Evolutionary conservation across 495 filamentous ascomycete species (phyloP).

Genomic region (Melanomma pulvis-pyrius): DNA sequence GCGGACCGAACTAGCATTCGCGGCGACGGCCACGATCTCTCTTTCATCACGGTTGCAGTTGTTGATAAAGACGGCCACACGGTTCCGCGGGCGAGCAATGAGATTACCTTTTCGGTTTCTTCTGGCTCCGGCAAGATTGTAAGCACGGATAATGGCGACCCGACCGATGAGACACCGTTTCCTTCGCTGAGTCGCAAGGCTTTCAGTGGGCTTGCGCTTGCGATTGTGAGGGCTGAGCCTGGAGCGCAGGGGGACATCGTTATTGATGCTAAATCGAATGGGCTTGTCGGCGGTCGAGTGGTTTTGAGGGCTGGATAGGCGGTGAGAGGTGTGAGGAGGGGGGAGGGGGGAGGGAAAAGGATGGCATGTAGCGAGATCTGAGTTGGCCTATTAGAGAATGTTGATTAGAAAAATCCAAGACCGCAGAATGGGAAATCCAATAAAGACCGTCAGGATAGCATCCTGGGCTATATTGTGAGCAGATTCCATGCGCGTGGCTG

Average conservation of each 20-base stretch:
- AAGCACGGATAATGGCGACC: slow-evolving; percentile 54
- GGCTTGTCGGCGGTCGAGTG: too few relatives aligned
- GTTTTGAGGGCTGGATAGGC: too few relatives aligned
- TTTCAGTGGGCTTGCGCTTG: slow-evolving; percentile 51
- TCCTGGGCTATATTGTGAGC: too few relatives aligned
- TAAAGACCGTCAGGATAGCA: too few relatives aligned
- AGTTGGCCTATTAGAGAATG: too few relatives aligned
- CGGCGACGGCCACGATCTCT: slow-evolving; percentile 49
- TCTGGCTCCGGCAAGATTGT: slow-evolving; percentile 49
- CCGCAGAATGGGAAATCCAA: too few relatives aligned
- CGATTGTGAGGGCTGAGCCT: slow-evolving; percentile 44
- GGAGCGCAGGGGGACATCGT: slow-evolving; percentile 43
- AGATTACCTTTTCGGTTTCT: slow-evolving; percentile 47
- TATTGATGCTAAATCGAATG: slow-evolving; percentile 42
- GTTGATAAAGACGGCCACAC: slow-evolving; percentile 46
- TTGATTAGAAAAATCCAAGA: too few relatives aligned
- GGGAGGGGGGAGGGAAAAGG: too few relatives aligned
- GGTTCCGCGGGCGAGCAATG: slow-evolving; percentile 46
- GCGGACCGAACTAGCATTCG: slow-evolving; percentile 47
- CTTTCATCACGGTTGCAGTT: slow-evolving; percentile 50
- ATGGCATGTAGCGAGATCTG: too few relatives aligned
- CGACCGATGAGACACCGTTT: slow-evolving; percentile 50
- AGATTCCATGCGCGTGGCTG: too few relatives aligned
- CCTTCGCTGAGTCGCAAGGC: slow-evolving; percentile 50
- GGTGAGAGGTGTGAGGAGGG: too few relatives aligned